Evolutionary conservation across 306 rosid species (phyloP), one percentile per base, ranked within the genome.

Genomic region (Benincasa hispida): DNA sequence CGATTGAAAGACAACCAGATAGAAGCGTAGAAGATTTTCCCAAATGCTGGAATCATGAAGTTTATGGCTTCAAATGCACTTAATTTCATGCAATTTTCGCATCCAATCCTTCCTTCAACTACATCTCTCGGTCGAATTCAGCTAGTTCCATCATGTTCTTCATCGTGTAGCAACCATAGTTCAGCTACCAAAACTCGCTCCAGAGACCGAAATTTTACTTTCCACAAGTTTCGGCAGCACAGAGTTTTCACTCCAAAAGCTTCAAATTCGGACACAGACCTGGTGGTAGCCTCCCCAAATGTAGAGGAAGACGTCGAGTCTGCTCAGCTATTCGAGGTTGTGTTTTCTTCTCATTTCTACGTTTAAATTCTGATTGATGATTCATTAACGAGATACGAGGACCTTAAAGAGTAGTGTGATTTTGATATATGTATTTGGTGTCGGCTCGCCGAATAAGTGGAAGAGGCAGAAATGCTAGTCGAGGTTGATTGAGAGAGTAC

Each of bases 251-350:
- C 86, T 76, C 75, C 63, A 21, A 77, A 65, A 17, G 85, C 83
- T 67, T 76, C 90, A 3, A 45, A 37, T 76, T 80, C 87, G 34
- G 80, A 84, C 82, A 78, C 87, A 74, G 83, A 76, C 76, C 77
- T 90, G 32, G 76, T 81, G 74, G 10, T 69, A 6, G 70, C 75
- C 4, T 24, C 82, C 41, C 19, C 81, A 51, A 81, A 68, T 74
- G 66, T 56, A 50, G 85, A 87, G 68, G 89, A 86, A 80, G 90
- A 89, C 76, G 77, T 82, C 8, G 88, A 91, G 58, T 91, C 96
- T n/a, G 56, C 82, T 84, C 88, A 85, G 87, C 84, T 89, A 56
- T 91, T 93, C 76, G 85, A 93, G 98, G 98, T 93, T 86, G 9
- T 45, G 13, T 1, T 17, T 18, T 18, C 55, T 50, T 51, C 61